These are phyloP conservation scores for Ogataea hybrid DNA, from an alignment of 1,139 yeast species.

Conservation along the genomic window DNA sequence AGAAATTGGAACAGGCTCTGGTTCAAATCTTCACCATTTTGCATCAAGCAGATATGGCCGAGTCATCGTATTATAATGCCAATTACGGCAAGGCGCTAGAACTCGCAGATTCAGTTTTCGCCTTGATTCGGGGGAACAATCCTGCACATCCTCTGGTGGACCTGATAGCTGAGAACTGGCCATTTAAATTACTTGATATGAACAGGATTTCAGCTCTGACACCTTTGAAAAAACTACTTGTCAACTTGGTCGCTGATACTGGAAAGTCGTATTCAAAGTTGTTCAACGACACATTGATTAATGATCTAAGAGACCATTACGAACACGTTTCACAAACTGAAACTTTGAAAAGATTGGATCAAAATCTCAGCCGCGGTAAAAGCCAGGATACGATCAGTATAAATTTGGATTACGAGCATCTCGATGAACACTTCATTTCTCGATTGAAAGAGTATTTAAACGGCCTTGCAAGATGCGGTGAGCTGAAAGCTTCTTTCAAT, in stretches of 20 bases:
- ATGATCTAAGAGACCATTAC: slow-evolving; percentile 61
- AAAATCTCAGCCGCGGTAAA: slow-evolving; percentile 10
- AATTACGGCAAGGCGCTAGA: slow-evolving; percentile 48
- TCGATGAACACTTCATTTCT: slow-evolving; percentile 38
- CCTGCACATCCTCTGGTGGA: slow-evolving; percentile 32
- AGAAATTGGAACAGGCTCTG: slow-evolving; percentile 59
- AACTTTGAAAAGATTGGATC: slow-evolving; percentile 50
- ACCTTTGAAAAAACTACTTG: slow-evolving; percentile 49
- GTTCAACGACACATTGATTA: slow-evolving; percentile 53
- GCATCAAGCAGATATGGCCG: slow-evolving; percentile 52
- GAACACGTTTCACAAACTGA: slow-evolving; percentile 46
- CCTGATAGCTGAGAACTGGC: slow-evolving; percentile 43
- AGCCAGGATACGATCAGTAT: slow-evolving; percentile 10
- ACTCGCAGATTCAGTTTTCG: slow-evolving; percentile 55
- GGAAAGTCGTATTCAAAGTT: slow-evolving; percentile 65
- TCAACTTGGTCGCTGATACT: slow-evolving; percentile 53
- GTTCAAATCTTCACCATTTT: slow-evolving; percentile 58
- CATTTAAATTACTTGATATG: slow-evolving; percentile 50
- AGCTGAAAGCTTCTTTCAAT: slow-evolving; percentile 61
- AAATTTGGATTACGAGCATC: slow-evolving; percentile 32
- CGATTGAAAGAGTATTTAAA: slow-evolving; percentile 45
- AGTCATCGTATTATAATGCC: slow-evolving; percentile 42
- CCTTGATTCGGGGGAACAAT: slow-evolving; percentile 52
- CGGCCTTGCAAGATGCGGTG: slow-evolving; percentile 63
- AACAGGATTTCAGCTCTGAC: slow-evolving; percentile 57